Base-by-base conservation (phyloP, 2,329 filamentous ascomycete species). In the Pleomassaria siparia region DNA sequence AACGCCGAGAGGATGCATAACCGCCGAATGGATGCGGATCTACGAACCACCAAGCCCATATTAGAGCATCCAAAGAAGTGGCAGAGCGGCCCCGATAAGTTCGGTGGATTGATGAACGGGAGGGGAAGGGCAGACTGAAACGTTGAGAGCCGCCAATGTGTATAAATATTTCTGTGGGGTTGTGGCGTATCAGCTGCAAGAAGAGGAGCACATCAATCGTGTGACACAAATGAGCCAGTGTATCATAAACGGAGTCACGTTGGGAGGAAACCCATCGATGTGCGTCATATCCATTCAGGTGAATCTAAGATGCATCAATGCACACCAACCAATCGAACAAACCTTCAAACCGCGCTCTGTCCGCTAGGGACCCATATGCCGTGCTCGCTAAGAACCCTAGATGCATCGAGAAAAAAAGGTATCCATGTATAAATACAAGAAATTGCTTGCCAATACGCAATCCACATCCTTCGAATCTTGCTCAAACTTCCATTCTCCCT, bases 271-370 rank as follows among this genome's bases (percentile, higher is more conserved):
- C 10, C 33, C 16, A 13, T 24, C 16, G 11, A 13, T 16, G 7
- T 58, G 53, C 55, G 57, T 54, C 47, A 57, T 57, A 60, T 47
- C 54, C 49, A 53, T 54, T 51, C 33, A 59, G 47, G 51, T 53
- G 52, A 54, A 58, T 54, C 51, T 55, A 51, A 32, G 42, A 55
- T 49, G 52, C 53, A 51, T 36, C 44, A 35, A 51, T 44, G 33
- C 47, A 47, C 30, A 35, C 24, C 24, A 49, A 48, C 35, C n/a
- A 35, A 44, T 39, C 46, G 25, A 39, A n/a, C n/a, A n/a, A 52
- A 47, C 18, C 22, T 44, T 29, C 12, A 18, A 22, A 39, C 24
- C 15, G 20, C 21, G 11, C 36, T 39, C 36, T 24, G 8, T 21
- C 8, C 10, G 6, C 18, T 10, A 7, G 11, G 20, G 24, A 40